These are phyloP conservation scores for Arabis alpina DNA, from an alignment of 345 rosid species.

Conservation along the genomic window DNA sequence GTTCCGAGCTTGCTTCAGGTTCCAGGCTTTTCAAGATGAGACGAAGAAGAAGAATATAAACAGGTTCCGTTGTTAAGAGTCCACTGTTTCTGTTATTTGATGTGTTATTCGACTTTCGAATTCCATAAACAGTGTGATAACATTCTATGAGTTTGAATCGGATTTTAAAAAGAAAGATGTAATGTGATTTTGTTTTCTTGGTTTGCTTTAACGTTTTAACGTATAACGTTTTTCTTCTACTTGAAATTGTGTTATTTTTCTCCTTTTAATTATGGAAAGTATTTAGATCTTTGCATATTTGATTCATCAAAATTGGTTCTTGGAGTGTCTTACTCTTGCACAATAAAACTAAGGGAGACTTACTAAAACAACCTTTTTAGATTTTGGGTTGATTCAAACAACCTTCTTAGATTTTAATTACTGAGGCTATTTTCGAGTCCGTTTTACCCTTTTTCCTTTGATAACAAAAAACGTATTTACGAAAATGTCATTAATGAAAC, in stretches of 20 bases:
- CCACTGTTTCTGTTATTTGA: background rate
- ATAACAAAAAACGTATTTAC: too few relatives aligned
- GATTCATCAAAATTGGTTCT: background rate
- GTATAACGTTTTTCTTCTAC: background rate
- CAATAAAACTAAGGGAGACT: too few relatives aligned
- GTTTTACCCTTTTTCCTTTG: too few relatives aligned
- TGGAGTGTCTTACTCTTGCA: too few relatives aligned
- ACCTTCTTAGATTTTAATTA: too few relatives aligned
- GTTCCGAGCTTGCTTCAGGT: slow-evolving; percentile 1
- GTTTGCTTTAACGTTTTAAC: background rate
- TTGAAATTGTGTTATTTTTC: background rate
- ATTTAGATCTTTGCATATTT: background rate
- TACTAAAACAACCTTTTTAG: too few relatives aligned
- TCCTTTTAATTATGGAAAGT: background rate
- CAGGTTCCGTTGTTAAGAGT: background rate
- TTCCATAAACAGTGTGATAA: background rate
- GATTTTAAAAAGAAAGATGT: too few relatives aligned
- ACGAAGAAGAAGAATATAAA: background rate
- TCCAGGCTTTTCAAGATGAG: background rate
- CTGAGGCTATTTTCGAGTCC: too few relatives aligned
- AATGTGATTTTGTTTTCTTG: too few relatives aligned
- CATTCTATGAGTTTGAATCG: too few relatives aligned
- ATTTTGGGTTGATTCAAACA: too few relatives aligned
- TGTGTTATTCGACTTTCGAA: background rate
- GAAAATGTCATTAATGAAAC: too few relatives aligned